Percentiles rank a stretch among this genome's conserved stretches.
phyloP scores from a whole-genome alignment of 2,329 filamentous ascomycete genomes.

The Neofusicoccum umdonicola region DNA sequence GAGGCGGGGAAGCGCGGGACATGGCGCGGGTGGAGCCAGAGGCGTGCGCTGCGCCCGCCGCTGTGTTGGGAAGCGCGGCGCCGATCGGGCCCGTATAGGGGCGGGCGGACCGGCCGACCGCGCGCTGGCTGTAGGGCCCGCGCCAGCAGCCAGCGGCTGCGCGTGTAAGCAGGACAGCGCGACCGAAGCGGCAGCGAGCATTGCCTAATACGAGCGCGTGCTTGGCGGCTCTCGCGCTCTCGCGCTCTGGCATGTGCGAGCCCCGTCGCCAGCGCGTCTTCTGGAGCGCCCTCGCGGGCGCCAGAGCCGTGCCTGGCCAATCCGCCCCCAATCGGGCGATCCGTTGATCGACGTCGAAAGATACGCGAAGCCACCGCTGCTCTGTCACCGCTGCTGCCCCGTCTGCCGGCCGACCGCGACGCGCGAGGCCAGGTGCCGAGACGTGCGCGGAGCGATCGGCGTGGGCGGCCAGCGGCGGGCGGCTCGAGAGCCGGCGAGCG shows the following conservation, averaged over 20 bases:
- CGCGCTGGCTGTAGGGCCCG: background rate
- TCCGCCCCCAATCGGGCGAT: conserved; percentile 5
- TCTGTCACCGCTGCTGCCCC: background rate
- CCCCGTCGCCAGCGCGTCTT: background rate
- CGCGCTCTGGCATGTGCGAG: background rate
- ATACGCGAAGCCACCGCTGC: background rate
- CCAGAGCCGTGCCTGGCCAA: background rate
- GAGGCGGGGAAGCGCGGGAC: conserved; percentile 6
- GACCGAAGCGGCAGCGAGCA: background rate
- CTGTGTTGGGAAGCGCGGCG: background rate
- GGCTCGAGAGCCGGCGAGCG: background rate
- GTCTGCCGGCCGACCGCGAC: background rate
- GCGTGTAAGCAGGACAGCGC: background rate
- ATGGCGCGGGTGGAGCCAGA: background rate
- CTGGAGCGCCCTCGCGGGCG: too few relatives aligned
- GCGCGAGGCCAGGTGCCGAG: background rate
- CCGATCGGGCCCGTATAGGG: conserved; percentile 3
- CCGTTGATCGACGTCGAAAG: conserved; percentile 6
- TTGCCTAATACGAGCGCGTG: conserved; percentile 8
- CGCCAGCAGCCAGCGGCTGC: background rate
- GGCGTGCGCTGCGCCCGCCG: conserved; percentile 1
- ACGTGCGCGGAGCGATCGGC: background rate
- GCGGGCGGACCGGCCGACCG: background rate
- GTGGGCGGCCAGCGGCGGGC: too few relatives aligned
- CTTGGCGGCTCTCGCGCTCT: background rate